Evolutionary conservation across 768 basidiomycete genomes (phyloP).

Genomic region (Sutorius australiensis): DNA sequence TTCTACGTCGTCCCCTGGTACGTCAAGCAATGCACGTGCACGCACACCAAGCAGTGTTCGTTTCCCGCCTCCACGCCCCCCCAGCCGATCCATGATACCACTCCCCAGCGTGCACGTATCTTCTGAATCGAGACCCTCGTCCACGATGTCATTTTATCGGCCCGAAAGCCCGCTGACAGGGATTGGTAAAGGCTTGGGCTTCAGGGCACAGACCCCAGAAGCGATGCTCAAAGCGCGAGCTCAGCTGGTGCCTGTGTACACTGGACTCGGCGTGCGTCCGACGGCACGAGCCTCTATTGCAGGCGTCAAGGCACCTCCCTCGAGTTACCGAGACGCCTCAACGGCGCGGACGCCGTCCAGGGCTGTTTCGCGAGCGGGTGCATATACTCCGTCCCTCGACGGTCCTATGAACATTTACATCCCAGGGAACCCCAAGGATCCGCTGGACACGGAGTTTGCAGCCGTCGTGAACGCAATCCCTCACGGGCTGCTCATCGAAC

Average conservation of each 20-base stretch:
- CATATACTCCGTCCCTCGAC: conserved; percentile 58
- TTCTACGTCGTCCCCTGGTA: conserved; percentile 43
- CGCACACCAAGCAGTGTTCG: conserved; percentile 40
- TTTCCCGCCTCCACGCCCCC: conserved; percentile 63
- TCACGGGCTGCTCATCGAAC: conserved; percentile 74
- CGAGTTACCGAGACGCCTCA: conserved; percentile 66
- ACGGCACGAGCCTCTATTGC: conserved; percentile 37
- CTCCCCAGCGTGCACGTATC: conserved; percentile 70
- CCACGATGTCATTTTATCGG: conserved; percentile 66
- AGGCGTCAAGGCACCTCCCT: conserved; percentile 56
- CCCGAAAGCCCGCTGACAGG: conserved; percentile 51
- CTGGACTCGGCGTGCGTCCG: conserved; percentile 37
- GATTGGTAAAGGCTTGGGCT: conserved; percentile 30
- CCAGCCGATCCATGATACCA: conserved; percentile 82
- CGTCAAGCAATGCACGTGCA: conserved; percentile 23
- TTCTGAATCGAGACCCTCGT: conserved; percentile 65
- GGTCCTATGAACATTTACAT: conserved; percentile 58
- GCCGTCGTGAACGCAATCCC: conserved; percentile 68
- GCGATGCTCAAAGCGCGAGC: conserved; percentile 54
- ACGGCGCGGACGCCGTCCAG: conserved; percentile 58
- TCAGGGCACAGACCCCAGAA: conserved; percentile 70
- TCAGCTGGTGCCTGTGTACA: conserved; percentile 55
- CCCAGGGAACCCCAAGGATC: conserved; percentile 66
- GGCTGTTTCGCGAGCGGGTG: conserved; percentile 61
- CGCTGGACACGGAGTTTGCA: conserved; percentile 79